Evolutionary conservation across 2,329 filamentous ascomycete species (phyloP), one percentile per base, ranked within the genome.

Genomic region (Claviceps maximensis): DNA sequence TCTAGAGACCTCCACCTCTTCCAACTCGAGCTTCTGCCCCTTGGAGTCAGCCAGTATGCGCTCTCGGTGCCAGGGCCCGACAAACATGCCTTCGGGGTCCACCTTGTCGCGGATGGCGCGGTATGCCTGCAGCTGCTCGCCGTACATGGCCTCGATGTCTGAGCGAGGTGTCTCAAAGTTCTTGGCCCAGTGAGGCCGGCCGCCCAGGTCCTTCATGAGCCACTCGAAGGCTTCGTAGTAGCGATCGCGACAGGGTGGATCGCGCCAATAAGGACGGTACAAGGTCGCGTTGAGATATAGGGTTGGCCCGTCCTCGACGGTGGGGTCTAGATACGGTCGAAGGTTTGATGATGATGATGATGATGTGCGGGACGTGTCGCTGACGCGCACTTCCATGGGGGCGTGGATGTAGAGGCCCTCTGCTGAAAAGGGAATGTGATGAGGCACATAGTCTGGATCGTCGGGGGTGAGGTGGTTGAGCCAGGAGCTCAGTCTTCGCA

Each of bases 171-270:
- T 75, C 47, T 75, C 72, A 67, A 94, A 95, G 66, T 95, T 95
- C 76, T 95, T 95, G 8, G 89, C 89, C 87, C 89, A 95, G 69
- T 95, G 89, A 19, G 89, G 89, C 47, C 79, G 79, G 9, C 85
- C 89, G 51, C 85, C 87, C 60, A 94, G 73, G 46, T 94, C 86
- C 55, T 81, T 83, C 89, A 95, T 95, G 47, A 95, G 74, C 75
- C 84, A 91, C 68, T 95, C 89, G 58, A 95, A 95, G 1, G 85
- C 89, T 68, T 90, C 77, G 67, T 95, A 95, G 73, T 95, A 95
- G 47, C 86, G 78, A 52, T 77, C 75, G 51, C 75, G 78, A 62
- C 86, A 90, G 0, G 87, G 86, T 10, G 89, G 89, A 60, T 95
- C 87, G 55, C 75, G 75, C 61, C 79, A 74, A 65, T 94, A 93